phyloP scores from a whole-genome alignment of 2,329 filamentous ascomycete genomes.

The Trichoderma atroviride region DNA sequence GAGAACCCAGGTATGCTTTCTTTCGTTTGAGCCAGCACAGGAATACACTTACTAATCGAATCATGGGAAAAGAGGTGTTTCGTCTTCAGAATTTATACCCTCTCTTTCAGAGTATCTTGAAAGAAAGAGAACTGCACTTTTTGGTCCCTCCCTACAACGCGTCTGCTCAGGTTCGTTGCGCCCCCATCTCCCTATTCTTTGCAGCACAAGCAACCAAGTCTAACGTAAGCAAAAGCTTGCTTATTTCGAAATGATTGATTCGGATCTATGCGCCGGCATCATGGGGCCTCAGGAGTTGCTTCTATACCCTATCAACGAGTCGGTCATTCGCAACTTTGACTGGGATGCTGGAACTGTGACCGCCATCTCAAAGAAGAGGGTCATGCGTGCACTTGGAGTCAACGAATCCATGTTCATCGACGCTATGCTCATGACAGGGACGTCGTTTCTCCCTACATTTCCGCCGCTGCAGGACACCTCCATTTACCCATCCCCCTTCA shows the following conservation, averaged over 20 bases:
- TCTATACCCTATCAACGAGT: slow-evolving; percentile 79
- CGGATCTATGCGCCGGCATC: slow-evolving; percentile 71
- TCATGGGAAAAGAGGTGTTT: slow-evolving; percentile 61
- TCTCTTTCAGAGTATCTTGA: slow-evolving; percentile 74
- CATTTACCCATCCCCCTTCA: slow-evolving; percentile 59
- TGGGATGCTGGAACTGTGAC: slow-evolving; percentile 68
- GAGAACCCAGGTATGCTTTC: slow-evolving; percentile 67
- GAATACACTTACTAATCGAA: neutral
- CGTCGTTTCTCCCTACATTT: slow-evolving; percentile 75
- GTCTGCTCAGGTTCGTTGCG: slow-evolving; percentile 71
- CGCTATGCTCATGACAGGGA: slow-evolving; percentile 79
- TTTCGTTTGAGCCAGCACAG: neutral
- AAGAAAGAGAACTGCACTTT: slow-evolving; percentile 70
- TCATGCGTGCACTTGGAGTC: slow-evolving; percentile 69
- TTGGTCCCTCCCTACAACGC: slow-evolving; percentile 86
- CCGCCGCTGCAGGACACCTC: slow-evolving; percentile 69
- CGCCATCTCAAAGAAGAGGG: slow-evolving; percentile 65
- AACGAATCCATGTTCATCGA: slow-evolving; percentile 78
- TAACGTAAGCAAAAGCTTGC: slow-evolving; percentile 60
- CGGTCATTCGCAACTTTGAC: slow-evolving; percentile 68
- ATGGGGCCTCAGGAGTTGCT: slow-evolving; percentile 85
- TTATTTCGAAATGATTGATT: slow-evolving; percentile 71
- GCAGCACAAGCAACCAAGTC: slow-evolving; percentile 33
- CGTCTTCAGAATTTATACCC: slow-evolving; percentile 73
- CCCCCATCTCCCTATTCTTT: neutral